Evolutionary conservation across 2,329 filamentous ascomycete genomes (phyloP).

Genomic region (Juglanconis sp.): DNA sequence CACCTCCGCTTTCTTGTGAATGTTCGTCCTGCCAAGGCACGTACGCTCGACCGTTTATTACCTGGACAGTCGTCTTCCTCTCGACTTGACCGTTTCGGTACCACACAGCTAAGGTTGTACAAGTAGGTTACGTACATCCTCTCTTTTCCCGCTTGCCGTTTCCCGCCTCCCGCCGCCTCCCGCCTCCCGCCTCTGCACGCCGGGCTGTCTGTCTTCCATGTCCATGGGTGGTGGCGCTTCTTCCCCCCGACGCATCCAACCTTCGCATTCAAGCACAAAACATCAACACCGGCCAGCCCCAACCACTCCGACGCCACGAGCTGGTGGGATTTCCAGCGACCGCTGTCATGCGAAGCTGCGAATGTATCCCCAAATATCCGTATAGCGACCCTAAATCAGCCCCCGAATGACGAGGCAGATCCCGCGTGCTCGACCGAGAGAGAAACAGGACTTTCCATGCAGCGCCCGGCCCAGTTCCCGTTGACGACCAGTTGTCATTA

Average conservation of each 20-base stretch:
- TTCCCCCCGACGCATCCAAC: not conserved
- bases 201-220: not conserved
- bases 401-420: not conserved
- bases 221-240: not conserved
- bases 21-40: too few relatives aligned
- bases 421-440: not conserved
- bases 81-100: not conserved
- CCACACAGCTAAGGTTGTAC: not conserved
- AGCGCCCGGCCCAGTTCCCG: conserved; percentile 1
- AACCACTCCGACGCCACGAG: not conserved
- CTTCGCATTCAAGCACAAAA: not conserved
- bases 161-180: not conserved
- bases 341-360: conserved; percentile 5
- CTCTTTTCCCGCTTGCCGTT: not conserved
- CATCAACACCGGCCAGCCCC: not conserved
- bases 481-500: not conserved
- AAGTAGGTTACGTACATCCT: not conserved
- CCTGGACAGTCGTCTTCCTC: too few relatives aligned
- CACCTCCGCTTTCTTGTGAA: not conserved
- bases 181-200: not conserved
- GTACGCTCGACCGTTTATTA: too few relatives aligned
- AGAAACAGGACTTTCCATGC: conserved; percentile 5
- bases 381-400: not conserved
- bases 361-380: not conserved
- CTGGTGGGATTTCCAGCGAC: not conserved